Evolutionary conservation across 306 rosid species (phyloP), one percentile per base, ranked within the genome.

Genomic region (Rubus idaeus): DNA sequence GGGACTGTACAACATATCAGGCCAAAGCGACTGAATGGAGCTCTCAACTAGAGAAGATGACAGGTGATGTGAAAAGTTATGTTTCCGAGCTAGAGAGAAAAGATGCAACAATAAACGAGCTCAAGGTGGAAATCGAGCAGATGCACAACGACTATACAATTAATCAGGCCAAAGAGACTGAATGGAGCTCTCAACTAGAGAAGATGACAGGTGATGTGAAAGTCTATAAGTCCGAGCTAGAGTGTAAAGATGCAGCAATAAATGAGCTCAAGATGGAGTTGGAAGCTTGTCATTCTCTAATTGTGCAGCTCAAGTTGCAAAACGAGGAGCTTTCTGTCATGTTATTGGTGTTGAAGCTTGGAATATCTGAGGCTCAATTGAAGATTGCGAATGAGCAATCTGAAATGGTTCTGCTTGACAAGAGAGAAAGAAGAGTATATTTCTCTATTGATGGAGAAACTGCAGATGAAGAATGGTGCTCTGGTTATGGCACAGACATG

Each of bases 291-390:
- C 76, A 73, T 51, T 82, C 83, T 78, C 71, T 77, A 68, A 56
- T 64, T 57, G 70, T 88, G 80, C 90, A 89, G 84, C 80, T 86
- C 83, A 80, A 83, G 85, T 79, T 94, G 85, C 76, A 86, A 82
- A 92, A 88, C 61, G 95, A 92, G 83, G 97, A 90, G 88, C 75
- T 87, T 65, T 84, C 88, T 60, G 77, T 88, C 75, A 86, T 79
- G 84, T 73, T 89, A 69, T 78, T 90, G 62, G 97, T 94, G 76
- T 77, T 90, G 74, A 87, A 86, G 58, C 83, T 77, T 46, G 92
- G 84, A 72, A 84, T 94, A 66, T 88, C 77, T 41, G 92, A 89
- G 79, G 89, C 89, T 71, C 91, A 83, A 60, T 63, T 89, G 80
- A 83, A 79, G 88, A 79, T 89, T 45, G 81, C 78, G 5, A 84